These are phyloP conservation scores for Cyclotella choctawhatcheeana DNA, from an alignment of 108 stramenopile species.

Conservation along the genomic window DNA sequence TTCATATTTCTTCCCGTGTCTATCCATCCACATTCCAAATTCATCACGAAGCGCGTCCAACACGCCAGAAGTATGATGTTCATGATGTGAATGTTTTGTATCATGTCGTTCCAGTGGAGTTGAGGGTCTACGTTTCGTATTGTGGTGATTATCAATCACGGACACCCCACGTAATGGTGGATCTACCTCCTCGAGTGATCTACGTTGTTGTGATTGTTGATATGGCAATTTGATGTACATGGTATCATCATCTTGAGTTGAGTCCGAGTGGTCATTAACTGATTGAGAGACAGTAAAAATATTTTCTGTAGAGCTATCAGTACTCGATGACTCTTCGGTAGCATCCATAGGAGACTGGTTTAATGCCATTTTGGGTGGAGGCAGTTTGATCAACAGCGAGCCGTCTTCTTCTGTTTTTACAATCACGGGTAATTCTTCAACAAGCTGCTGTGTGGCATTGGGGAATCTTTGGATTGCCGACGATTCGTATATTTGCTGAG, in stretches of 20 bases:
- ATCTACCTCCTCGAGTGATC: slow-evolving; percentile 21
- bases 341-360: slow-evolving; percentile 1
- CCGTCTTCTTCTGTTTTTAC: slow-evolving; percentile 43
- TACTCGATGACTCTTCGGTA: too few relatives aligned
- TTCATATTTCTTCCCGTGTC: slow-evolving; percentile 68
- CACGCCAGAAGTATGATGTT: slow-evolving; percentile 21
- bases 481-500: neutral
- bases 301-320: too few relatives aligned
- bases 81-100: neutral
- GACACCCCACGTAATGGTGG: slow-evolving; percentile 33
- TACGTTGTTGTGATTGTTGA: slow-evolving; percentile 4
- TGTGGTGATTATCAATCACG: slow-evolving; percentile 3
- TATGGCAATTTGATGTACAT: slow-evolving; percentile 48
- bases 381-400: slow-evolving; percentile 44
- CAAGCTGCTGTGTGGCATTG: neutral
- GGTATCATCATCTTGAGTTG: slow-evolving; percentile 32
- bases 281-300: too few relatives aligned
- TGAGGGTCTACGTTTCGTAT: slow-evolving; percentile 24
- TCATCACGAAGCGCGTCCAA: slow-evolving; percentile 56
- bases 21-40: slow-evolving; percentile 75
- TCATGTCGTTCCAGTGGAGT: slow-evolving; percentile 7
- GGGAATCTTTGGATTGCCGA: neutral
- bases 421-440: slow-evolving; percentile 12
- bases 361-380: slow-evolving; percentile 40
- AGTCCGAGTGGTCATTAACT: too few relatives aligned